Conservation (phyloP, 805 yeast species). For the Ogataea glucozyma region DNA sequence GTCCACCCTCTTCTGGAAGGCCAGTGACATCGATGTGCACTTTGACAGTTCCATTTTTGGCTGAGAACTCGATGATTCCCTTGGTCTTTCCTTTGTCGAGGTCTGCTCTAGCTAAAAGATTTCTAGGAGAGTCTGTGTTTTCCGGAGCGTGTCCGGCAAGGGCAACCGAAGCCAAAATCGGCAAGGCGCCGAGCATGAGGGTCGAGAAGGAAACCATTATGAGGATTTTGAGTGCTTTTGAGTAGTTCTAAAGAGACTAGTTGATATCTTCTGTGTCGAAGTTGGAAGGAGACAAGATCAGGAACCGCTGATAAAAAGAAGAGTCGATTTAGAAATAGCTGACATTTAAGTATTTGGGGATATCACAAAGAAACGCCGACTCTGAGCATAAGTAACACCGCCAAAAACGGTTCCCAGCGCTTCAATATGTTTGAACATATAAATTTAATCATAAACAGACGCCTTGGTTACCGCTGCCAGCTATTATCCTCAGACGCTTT, state of each 20-base stretch:
- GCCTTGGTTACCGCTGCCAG: neutral
- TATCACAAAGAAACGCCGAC: neutral
- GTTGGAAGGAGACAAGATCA: neutral
- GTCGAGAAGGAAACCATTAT: conserved; percentile 24
- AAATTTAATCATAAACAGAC: too few relatives aligned
- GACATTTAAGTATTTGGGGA: neutral
- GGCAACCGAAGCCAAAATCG: conserved; percentile 12
- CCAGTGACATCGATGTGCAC: conserved; percentile 74
- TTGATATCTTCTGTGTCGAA: conserved; percentile 1
- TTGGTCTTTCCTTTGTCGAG: conserved; percentile 45
- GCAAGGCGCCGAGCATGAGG: conserved; percentile 18
- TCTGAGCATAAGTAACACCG: neutral
- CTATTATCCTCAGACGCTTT: neutral
- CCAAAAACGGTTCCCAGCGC: too few relatives aligned
- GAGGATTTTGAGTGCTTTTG: neutral
- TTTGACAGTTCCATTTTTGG: conserved; percentile 58
- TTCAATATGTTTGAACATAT: too few relatives aligned
- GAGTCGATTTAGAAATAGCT: neutral
- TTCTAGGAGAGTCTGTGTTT: conserved; percentile 48
- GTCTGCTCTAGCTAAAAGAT: conserved; percentile 57
- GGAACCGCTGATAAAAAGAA: conserved; percentile 4
- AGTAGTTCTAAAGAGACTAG: conserved; percentile 1
- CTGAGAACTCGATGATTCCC: conserved; percentile 60
- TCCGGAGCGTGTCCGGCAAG: conserved; percentile 51
- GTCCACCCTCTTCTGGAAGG: conserved; percentile 65